Conservation (phyloP, 139 green algal species). For the Auxenochlorella pyrenoidosa region DNA sequence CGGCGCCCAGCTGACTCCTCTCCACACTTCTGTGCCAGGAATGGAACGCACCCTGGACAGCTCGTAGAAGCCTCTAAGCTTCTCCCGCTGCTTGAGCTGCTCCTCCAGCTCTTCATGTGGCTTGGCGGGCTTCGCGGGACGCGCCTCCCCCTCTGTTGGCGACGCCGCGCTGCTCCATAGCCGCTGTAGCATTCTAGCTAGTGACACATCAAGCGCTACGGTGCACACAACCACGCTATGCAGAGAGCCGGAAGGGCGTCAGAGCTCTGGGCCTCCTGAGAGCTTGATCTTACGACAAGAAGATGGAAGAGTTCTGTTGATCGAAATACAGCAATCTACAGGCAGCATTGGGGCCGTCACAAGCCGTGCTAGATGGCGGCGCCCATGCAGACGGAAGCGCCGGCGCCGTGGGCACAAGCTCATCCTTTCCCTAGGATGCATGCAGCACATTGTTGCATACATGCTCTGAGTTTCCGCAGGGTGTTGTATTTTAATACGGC, state of each 20-base stretch:
- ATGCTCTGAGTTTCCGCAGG: too few relatives aligned
- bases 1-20: background rate
- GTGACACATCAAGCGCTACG: background rate
- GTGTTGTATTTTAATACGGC: too few relatives aligned
- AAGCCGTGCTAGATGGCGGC: too few relatives aligned
- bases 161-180: background rate
- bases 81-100: constrained; percentile 50
- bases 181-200: constrained; percentile 3
- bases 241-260: too few relatives aligned
- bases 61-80: constrained; percentile 69
- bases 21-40: too few relatives aligned
- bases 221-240: background rate
- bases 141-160: background rate
- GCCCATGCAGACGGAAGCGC: too few relatives aligned
- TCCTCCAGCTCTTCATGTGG: background rate
- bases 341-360: too few relatives aligned
- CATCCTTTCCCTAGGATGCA: too few relatives aligned
- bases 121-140: background rate
- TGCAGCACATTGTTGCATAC: too few relatives aligned
- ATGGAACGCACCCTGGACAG: constrained; percentile 55
- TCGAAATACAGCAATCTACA: too few relatives aligned
- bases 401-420: too few relatives aligned
- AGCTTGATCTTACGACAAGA: background rate
- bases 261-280: background rate
- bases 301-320: background rate